These are phyloP conservation scores for Bathelium albidoporum DNA, from an alignment of 495 filamentous ascomycete species.

Conservation along the genomic window DNA sequence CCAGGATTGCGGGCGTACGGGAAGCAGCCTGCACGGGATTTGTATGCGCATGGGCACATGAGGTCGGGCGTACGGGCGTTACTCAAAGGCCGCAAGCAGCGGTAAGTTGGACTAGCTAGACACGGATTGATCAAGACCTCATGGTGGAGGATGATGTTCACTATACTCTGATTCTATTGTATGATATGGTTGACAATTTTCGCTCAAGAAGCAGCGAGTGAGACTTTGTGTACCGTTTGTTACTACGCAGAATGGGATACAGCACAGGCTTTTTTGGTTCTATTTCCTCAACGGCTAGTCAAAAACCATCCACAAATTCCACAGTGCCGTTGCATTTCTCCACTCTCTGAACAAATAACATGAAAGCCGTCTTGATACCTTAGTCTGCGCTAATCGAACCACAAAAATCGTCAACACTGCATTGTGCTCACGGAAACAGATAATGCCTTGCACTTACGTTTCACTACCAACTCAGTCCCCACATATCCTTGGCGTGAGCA, in stretches of 20 bases:
- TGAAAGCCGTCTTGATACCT: not conserved
- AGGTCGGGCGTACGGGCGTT: slow-evolving; percentile 2
- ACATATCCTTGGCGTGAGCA: not conserved
- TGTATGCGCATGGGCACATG: not conserved
- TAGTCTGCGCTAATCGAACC: too few species aligned
- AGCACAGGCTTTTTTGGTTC: not conserved
- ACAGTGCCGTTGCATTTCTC: not conserved
- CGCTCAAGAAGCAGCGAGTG: not conserved
- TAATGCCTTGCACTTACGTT: not conserved
- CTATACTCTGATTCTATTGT: not conserved
- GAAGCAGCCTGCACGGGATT: not conserved
- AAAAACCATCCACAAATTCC: not conserved
- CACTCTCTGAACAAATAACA: not conserved
- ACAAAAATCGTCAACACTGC: too few species aligned
- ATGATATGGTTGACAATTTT: not conserved
- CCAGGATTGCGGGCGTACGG: not conserved
- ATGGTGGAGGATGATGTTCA: not conserved
- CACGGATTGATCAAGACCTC: not conserved
- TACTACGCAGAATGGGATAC: not conserved
- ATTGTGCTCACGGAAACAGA: not conserved
- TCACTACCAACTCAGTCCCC: not conserved
- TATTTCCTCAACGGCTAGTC: not conserved
- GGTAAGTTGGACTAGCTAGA: not conserved
- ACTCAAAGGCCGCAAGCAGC: not conserved
- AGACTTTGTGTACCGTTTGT: not conserved